Evolutionary conservation across 1,139 yeast genomes (phyloP).

Genomic region (Pichia sp.): DNA sequence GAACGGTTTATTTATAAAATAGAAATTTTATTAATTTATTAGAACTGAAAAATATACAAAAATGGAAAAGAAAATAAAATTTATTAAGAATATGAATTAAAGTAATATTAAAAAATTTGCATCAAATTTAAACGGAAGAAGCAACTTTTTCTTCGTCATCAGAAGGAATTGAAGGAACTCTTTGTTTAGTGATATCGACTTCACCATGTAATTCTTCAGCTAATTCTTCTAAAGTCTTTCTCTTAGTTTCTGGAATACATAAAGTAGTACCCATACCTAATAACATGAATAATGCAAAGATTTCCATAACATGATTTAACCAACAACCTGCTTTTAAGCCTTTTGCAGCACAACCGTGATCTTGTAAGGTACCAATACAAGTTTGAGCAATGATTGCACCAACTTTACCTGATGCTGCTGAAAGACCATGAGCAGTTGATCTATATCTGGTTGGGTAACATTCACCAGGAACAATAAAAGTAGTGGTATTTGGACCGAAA

Average conservation of each 20-base stretch:
- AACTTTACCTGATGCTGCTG: slow-evolving; percentile 92
- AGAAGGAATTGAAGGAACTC: slow-evolving; percentile 19
- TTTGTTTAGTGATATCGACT: slow-evolving; percentile 37
- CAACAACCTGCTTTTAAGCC: slow-evolving; percentile 52
- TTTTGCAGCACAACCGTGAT: slow-evolving; percentile 64
- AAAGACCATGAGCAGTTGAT: slow-evolving; percentile 96
- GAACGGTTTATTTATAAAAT: too few species aligned
- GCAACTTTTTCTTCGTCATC: slow-evolving; percentile 27
- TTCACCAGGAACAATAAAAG: slow-evolving; percentile 95
- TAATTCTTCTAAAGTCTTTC: slow-evolving; percentile 79
- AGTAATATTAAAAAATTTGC: not conserved
- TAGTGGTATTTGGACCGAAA: slow-evolving; percentile 93
- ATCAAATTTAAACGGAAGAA: slow-evolving; percentile 17
- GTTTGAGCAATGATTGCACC: slow-evolving; percentile 97
- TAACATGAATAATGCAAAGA: slow-evolving; percentile 86
- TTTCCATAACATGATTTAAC: slow-evolving; percentile 88
- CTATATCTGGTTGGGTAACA: slow-evolving; percentile 95
- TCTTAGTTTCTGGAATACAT: slow-evolving; percentile 82
- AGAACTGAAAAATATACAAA: not conserved
- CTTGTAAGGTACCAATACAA: slow-evolving; percentile 74
- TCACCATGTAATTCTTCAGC: slow-evolving; percentile 76
- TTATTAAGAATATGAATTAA: not conserved
- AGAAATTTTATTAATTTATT: too few species aligned
- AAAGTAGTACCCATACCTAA: slow-evolving; percentile 59
- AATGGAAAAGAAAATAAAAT: not conserved